Base-by-base conservation (phyloP, 352 stramenopile genomes). In the Phytophthora sp. region DNA sequence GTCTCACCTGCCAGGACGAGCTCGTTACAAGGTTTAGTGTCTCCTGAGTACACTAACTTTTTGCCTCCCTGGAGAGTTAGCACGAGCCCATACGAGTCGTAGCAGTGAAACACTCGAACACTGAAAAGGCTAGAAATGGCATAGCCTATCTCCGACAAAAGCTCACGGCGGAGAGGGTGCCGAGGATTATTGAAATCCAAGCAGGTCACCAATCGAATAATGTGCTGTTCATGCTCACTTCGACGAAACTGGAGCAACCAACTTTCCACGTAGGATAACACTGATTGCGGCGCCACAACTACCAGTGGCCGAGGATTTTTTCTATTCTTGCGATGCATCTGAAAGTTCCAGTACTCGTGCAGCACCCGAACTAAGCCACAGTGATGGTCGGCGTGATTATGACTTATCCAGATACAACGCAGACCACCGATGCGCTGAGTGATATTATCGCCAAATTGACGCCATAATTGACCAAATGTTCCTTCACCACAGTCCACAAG, bases 321-420 rank as follows among this genome's bases (percentile, higher is more conserved):
- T 18, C 20, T 23, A 38, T 38, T 10, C 24, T 45, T 62, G 32
- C 26, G 27, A 38, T 46, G 9, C 37, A n/a, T n/a, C 11, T 74
- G 57, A 35, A 75, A 74, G 12, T 66, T 53, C 20, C 76, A 66
- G 23, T 77, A 90, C 24, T 89, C 78, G 54, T 82, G 67, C 27
- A 99, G 66, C 3, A 99, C 74, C 7, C 92, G 82, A n/a, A 98
- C 72, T 10, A 99, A 66, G 17, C 97, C 97, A 21, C 98, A 92
- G 69, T 99, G 95, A 66, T 99, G 97, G 60, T 99, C 97, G 0
- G 96, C 96, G 64, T 99, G 97, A 30, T 96, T 95, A 65, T 99
- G 97, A 4, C 93, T 98, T 45, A 99, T 97, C 95, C 95, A 99
- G 43, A 98, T 88, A 30, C 94, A 96, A 27, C 90, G 87, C 30